phyloP scores from a whole-genome alignment of 2,329 filamentous ascomycete genomes.

The Rhinocladiella similis region DNA sequence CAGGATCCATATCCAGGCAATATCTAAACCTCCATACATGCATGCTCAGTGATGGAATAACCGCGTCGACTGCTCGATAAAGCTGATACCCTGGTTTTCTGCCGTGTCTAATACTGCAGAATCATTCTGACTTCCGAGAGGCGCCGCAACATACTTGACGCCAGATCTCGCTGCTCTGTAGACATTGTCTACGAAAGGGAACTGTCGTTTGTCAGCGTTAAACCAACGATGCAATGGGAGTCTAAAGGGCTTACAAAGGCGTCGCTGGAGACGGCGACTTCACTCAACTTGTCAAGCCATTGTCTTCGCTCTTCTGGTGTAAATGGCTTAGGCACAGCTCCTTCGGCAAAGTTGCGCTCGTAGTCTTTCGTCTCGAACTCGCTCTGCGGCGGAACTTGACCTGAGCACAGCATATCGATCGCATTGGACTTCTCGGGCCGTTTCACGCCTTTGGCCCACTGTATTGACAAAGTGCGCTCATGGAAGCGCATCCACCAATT shows the following conservation, averaged over 20 bases:
- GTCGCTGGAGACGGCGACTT: conserved; percentile 85
- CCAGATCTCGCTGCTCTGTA: conserved; percentile 87
- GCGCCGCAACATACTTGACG: conserved; percentile 93
- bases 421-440: conserved; percentile 97
- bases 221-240: not conserved
- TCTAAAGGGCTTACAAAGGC: conserved; percentile 75
- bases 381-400: conserved; percentile 73
- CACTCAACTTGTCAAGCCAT: conserved; percentile 76
- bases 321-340: conserved; percentile 71
- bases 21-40: no score
- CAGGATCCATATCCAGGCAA: not conserved
- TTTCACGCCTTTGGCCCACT: conserved; percentile 98
- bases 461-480: conserved; percentile 79
- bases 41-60: conserved; percentile 81
- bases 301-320: conserved; percentile 78
- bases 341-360: conserved; percentile 82
- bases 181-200: conserved; percentile 98
- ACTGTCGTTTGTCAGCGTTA: conserved; percentile 52
- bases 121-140: conserved; percentile 68
- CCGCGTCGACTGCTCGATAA: conserved; percentile 91
- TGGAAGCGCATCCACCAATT: conserved; percentile 99
- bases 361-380: conserved; percentile 84
- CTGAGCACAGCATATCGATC: conserved; percentile 91
- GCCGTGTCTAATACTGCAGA: conserved; percentile 69
- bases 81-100: conserved; percentile 87